phyloP scores from a whole-genome alignment of 768 basidiomycete genomes.

The Leccinum subtestaceum region DNA sequence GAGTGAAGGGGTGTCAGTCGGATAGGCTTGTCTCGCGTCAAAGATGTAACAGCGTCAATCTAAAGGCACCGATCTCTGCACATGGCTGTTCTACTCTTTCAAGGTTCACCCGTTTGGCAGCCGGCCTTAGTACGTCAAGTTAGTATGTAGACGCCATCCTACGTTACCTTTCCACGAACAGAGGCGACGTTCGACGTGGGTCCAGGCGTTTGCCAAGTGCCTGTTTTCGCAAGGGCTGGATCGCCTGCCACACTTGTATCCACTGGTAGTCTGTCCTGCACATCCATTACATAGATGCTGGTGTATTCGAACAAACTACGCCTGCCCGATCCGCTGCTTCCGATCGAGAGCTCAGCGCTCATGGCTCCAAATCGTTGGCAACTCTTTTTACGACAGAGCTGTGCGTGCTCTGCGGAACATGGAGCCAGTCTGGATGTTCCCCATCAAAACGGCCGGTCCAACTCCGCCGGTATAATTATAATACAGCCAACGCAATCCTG shows the following conservation, averaged over 20 bases:
- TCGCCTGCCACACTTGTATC: neutral
- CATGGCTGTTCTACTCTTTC: neutral
- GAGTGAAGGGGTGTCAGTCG: neutral
- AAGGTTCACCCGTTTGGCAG: neutral
- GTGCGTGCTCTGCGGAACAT: neutral
- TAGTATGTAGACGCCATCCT: neutral
- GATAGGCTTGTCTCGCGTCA: neutral
- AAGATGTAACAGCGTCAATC: neutral
- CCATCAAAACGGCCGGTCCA: neutral
- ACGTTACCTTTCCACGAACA: neutral
- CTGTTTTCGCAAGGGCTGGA: neutral
- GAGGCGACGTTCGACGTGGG: neutral
- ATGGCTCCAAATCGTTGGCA: too few species aligned
- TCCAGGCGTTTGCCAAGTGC: neutral
- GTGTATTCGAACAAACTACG: neutral
- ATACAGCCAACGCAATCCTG: neutral
- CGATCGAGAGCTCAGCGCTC: too few species aligned
- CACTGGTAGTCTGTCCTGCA: neutral
- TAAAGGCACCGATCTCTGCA: neutral
- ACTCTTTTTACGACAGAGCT: neutral
- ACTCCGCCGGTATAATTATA: neutral
- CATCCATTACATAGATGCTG: neutral
- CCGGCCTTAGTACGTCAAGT: neutral
- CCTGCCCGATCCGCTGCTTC: too few species aligned
- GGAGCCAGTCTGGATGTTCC: neutral